Evolutionary conservation across 2,329 filamentous ascomycete species (phyloP).

Genomic region (Pseudopithomyces chartarum): DNA sequence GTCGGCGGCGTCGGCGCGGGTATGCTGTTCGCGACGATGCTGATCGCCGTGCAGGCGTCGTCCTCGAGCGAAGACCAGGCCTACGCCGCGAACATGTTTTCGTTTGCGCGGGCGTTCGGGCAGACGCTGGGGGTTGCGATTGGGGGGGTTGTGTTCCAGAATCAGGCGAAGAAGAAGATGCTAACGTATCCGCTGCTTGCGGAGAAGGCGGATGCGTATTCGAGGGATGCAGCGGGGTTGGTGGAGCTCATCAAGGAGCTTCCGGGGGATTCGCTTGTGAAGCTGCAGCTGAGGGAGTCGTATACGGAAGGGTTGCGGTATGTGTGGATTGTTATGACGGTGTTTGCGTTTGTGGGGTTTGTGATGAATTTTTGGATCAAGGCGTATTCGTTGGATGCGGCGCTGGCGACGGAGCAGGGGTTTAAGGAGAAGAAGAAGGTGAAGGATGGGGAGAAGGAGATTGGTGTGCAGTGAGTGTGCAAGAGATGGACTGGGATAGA

Average conservation of each 20-base stretch:
- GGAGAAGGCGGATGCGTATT: constrained; percentile 54
- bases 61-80: constrained; percentile 62
- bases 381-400: constrained; percentile 51
- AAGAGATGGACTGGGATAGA: neutral
- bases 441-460: constrained; percentile 27
- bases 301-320: constrained; percentile 61
- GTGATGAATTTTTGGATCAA: constrained; percentile 60
- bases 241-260: constrained; percentile 64
- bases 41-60: constrained; percentile 67
- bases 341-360: constrained; percentile 56
- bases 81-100: constrained; percentile 67
- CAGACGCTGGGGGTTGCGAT: constrained; percentile 70
- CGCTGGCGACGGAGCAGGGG: constrained; percentile 55
- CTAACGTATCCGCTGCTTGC: constrained; percentile 55
- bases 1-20: constrained; percentile 66
- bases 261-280: constrained; percentile 51
- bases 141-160: constrained; percentile 73
- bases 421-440: constrained; percentile 47
- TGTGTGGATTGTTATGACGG: constrained; percentile 63
- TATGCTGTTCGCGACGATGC: constrained; percentile 68
- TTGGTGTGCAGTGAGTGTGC: constrained; percentile 10
- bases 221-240: constrained; percentile 62
- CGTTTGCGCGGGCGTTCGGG: constrained; percentile 69
- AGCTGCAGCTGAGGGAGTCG: constrained; percentile 47
- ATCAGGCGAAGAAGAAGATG: constrained; percentile 61